These are phyloP conservation scores for Fusarium mexicanum DNA, from an alignment of 2,329 filamentous ascomycete genomes.

Conservation along the genomic window DNA sequence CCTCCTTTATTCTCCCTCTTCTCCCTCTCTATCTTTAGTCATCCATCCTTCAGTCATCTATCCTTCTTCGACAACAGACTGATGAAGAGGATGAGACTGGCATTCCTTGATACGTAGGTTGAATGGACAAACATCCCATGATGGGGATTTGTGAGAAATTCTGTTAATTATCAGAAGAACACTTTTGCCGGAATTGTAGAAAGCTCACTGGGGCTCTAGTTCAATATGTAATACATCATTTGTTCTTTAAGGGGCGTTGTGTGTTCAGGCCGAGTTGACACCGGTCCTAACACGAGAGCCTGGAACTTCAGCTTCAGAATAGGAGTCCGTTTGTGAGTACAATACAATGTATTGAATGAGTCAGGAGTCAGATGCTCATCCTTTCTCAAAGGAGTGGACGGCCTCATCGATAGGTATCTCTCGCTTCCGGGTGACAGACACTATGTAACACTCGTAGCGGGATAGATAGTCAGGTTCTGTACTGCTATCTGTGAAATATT, in stretches of 20 bases:
- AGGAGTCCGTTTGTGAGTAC: neutral
- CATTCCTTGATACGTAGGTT: neutral
- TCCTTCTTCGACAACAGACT: too few relatives aligned
- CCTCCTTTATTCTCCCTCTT: neutral
- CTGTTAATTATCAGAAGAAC: fast-evolving
- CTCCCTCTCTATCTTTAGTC: too few relatives aligned
- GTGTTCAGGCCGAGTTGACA: slow-evolving; percentile 8
- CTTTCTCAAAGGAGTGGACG: neutral
- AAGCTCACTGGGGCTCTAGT: too few relatives aligned
- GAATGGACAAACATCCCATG: neutral
- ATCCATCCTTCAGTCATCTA: too few relatives aligned
- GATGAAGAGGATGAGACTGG: neutral
- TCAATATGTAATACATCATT: too few relatives aligned
- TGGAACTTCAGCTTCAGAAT: neutral
- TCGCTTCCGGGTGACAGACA: neutral
- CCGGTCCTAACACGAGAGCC: slow-evolving; percentile 11
- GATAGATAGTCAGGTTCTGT: too few relatives aligned
- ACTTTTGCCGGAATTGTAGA: fast-evolving
- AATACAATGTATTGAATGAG: neutral
- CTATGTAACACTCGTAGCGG: neutral
- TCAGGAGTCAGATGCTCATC: neutral
- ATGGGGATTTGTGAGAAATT: fast-evolving
- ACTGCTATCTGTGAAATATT: neutral
- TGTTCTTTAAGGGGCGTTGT: fast-evolving
- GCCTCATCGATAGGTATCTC: neutral